Percentiles rank a stretch among this genome's conserved stretches.
Conservation (phyloP, 1,139 yeast species). For the Yamadazyma sp. region DNA sequence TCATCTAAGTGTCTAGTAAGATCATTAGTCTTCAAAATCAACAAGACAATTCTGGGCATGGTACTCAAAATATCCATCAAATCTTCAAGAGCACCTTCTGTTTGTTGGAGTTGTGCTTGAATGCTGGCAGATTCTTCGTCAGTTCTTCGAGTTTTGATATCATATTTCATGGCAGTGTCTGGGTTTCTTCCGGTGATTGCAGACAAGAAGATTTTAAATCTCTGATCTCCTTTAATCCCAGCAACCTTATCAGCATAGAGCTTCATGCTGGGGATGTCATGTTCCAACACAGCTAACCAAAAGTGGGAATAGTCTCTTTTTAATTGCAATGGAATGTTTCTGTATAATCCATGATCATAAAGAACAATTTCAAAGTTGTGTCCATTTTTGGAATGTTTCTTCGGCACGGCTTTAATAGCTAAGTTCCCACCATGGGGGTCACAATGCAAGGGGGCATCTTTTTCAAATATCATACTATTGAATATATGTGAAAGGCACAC, state of each 20-base stretch:
- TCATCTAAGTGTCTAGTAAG: constrained; percentile 88
- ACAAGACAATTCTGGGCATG: constrained; percentile 81
- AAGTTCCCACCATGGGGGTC: constrained; percentile 98
- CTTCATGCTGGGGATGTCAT: constrained; percentile 64
- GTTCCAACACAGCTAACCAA: constrained; percentile 86
- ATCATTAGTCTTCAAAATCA: constrained; percentile 92
- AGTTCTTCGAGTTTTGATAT: constrained; percentile 52
- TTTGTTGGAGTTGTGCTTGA: constrained; percentile 56
- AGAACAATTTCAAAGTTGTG: constrained; percentile 88
- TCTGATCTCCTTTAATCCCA: constrained; percentile 68
- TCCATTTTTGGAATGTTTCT: constrained; percentile 30
- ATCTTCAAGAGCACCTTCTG: constrained; percentile 65
- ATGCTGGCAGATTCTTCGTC: constrained; percentile 60
- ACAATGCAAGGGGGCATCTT: constrained; percentile 89
- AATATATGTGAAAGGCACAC: constrained; percentile 86
- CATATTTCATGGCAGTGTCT: constrained; percentile 43
- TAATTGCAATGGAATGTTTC: constrained; percentile 76
- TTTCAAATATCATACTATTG: constrained; percentile 93
- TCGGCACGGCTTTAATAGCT: constrained; percentile 60
- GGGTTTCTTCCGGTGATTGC: constrained; percentile 88
- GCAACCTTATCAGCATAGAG: constrained; percentile 77
- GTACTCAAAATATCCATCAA: constrained; percentile 77
- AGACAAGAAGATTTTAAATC: constrained; percentile 82
- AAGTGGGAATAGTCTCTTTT: constrained; percentile 84
- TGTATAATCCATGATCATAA: constrained; percentile 92